These are phyloP conservation scores for Pholiota conissans DNA, from an alignment of 768 basidiomycete species.

Conservation along the genomic window DNA sequence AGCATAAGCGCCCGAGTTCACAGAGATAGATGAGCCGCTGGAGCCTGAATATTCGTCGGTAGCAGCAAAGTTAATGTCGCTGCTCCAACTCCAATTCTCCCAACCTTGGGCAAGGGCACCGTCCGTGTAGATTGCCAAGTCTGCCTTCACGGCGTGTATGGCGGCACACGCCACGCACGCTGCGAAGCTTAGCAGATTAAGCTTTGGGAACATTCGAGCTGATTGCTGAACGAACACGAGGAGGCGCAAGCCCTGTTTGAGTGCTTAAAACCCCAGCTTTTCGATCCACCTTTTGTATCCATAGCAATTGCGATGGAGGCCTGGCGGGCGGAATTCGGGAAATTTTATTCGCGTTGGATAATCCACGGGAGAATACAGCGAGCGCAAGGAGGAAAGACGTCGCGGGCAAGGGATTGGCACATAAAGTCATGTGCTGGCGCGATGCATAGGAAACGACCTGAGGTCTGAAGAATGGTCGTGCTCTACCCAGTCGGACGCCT, in stretches of 20 bases:
- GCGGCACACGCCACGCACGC: conserved; percentile 21
- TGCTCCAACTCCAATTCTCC: conserved; percentile 56
- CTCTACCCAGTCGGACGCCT: background rate
- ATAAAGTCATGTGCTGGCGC: background rate
- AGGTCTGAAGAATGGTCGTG: background rate
- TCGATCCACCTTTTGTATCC: background rate
- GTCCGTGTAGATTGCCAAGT: conserved; percentile 44
- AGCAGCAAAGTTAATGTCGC: conserved; percentile 40
- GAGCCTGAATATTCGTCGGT: conserved; percentile 42
- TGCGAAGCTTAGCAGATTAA: conserved; percentile 17
- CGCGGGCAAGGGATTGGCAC: background rate
- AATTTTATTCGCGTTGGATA: conserved; percentile 19
- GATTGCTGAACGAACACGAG: background rate
- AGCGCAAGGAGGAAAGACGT: background rate
- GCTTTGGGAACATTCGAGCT: conserved; percentile 17
- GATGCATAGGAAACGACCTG: background rate
- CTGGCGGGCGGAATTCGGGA: conserved; percentile 26
- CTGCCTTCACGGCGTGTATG: conserved; percentile 25
- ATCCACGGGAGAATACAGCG: conserved; percentile 15
- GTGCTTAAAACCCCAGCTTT: background rate
- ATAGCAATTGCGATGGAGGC: background rate
- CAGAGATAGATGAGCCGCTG: conserved; percentile 43
- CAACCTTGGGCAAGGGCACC: conserved; percentile 40
- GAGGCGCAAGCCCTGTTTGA: background rate
- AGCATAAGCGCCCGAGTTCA: conserved; percentile 40